Evolutionary conservation across 2,329 filamentous ascomycete species (phyloP).

Genomic region (Emergomyces africanus): DNA sequence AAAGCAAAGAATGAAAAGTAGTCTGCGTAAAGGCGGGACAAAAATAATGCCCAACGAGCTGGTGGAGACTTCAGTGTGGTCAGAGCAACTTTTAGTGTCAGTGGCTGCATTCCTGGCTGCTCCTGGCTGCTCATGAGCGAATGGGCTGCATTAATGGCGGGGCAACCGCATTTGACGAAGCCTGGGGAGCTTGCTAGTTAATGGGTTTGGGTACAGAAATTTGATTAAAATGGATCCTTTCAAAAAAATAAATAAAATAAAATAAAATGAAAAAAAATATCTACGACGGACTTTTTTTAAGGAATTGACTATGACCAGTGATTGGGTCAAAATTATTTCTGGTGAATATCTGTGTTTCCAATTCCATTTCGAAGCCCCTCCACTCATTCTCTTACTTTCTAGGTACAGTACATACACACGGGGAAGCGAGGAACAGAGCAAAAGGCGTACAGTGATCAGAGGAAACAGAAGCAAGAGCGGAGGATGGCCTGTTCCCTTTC

Average conservation of each 20-base stretch:
- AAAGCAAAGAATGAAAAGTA: no score
- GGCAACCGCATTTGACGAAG: background rate
- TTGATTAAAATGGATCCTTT: background rate
- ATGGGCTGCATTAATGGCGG: background rate
- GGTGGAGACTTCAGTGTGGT: background rate
- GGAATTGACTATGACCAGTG: background rate
- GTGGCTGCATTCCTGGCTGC: background rate
- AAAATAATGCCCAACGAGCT: background rate
- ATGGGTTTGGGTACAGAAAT: background rate
- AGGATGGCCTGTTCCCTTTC: background rate
- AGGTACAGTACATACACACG: no score
- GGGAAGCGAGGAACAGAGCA: background rate
- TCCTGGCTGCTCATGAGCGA: background rate
- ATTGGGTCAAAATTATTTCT: background rate
- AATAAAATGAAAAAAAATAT: no score
- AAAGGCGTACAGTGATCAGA: background rate
- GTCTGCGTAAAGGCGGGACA: background rate
- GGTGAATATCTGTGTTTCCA: background rate
- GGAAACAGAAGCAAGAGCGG: background rate
- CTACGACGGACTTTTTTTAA: background rate
- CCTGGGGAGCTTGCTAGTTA: background rate
- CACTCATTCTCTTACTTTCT: no score
- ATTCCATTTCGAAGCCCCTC: background rate
- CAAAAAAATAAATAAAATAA: background rate
- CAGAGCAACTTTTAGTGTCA: background rate